Percentiles rank a stretch among this genome's conserved stretches.
Evolutionary conservation across 176 grass and related monocot species (phyloP).

Genomic region (Bothriochloa decipiens): DNA sequence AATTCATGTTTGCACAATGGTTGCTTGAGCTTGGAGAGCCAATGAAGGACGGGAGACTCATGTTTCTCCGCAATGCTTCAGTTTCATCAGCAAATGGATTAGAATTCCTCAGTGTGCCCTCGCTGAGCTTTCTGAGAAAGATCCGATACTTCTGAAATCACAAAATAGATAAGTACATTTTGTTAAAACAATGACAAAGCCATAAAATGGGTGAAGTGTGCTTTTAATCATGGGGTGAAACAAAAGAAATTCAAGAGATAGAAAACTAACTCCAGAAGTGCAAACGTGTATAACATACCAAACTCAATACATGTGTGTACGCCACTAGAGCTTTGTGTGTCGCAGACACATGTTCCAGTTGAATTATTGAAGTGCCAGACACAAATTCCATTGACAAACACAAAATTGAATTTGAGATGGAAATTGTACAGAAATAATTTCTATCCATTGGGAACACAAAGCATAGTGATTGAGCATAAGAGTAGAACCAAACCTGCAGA

Average conservation of each 20-base stretch:
- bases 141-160: constrained; percentile 72
- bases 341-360: background rate
- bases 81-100: constrained; percentile 7
- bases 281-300: background rate
- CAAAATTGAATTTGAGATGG: background rate
- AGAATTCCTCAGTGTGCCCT: background rate
- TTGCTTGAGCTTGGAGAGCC: background rate
- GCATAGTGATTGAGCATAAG: background rate
- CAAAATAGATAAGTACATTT: constrained; percentile 13
- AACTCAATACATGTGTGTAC: background rate
- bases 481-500: constrained; percentile 55
- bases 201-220: constrained; percentile 20
- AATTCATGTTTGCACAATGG: constrained; percentile 15
- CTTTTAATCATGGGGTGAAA: constrained; percentile 35
- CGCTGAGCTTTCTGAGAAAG: constrained; percentile 48
- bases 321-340: background rate
- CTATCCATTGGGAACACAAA: background rate
- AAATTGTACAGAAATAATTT: background rate
- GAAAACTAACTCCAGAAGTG: background rate
- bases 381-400: background rate
- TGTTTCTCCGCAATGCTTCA: background rate
- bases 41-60: constrained; percentile 9
- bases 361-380: background rate
- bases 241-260: background rate
- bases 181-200: background rate